Evolutionary conservation across 2,329 filamentous ascomycete genomes (phyloP).

Genomic region (Aplosporella prunicola): DNA sequence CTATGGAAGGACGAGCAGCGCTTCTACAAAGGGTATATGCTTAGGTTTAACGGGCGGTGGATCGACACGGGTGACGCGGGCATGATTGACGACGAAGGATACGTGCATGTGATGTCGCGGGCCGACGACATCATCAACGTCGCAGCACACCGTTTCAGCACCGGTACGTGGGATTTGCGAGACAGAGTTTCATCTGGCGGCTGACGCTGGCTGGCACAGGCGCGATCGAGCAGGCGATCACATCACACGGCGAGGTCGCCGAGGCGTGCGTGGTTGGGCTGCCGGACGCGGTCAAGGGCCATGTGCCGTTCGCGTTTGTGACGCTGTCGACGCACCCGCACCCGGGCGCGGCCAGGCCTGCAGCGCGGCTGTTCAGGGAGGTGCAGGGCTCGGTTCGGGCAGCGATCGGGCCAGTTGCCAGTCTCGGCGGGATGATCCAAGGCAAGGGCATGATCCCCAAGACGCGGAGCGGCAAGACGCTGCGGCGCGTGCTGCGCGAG

Average conservation of each 20-base stretch:
- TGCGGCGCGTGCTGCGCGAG: constrained; percentile 72
- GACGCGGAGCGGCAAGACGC: constrained; percentile 84
- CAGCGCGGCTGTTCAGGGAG: constrained; percentile 46
- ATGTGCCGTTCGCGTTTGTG: constrained; percentile 85
- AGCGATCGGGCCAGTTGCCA: constrained; percentile 81
- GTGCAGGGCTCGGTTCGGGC: constrained; percentile 63
- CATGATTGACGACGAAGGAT: constrained; percentile 66
- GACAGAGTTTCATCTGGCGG: neutral
- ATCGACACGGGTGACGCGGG: constrained; percentile 88
- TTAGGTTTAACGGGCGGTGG: constrained; percentile 72
- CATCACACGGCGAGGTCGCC: constrained; percentile 66
- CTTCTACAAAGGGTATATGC: constrained; percentile 78
- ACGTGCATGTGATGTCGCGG: constrained; percentile 53
- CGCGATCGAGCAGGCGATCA: constrained; percentile 82
- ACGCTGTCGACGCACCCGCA: constrained; percentile 43
- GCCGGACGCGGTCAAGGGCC: constrained; percentile 78
- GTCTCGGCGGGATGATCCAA: constrained; percentile 75
- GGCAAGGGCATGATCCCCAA: constrained; percentile 83
- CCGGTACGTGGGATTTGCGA: constrained; percentile 45
- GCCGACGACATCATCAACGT: constrained; percentile 90
- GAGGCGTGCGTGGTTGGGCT: constrained; percentile 83
- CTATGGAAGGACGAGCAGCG: constrained; percentile 79
- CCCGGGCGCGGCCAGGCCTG: constrained; percentile 34
- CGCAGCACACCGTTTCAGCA: constrained; percentile 84
- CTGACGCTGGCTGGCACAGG: constrained; percentile 37